A percentile compares a stretch with the other conserved stretches of the same genome.
phyloP scores from a whole-genome alignment of 768 basidiomycete species.

The Rubroboletus pulcherrimus region DNA sequence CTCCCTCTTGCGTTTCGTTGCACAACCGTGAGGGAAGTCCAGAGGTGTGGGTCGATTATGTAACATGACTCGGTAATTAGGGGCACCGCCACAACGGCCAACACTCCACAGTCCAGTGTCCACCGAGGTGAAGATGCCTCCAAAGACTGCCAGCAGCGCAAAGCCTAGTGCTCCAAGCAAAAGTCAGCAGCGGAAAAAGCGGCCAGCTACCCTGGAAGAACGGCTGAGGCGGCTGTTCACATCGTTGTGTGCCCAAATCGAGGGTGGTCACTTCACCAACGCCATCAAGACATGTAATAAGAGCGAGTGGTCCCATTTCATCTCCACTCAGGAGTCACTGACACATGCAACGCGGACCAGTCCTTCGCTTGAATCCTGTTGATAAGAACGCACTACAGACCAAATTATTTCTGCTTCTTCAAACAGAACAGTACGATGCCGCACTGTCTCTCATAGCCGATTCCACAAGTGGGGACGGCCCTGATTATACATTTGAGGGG shows the following conservation, averaged over 20 bases:
- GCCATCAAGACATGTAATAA: constrained; percentile 92
- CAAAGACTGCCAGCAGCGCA: constrained; percentile 8
- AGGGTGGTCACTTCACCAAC: constrained; percentile 82
- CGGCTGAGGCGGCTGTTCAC: constrained; percentile 61
- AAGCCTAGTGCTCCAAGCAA: constrained; percentile 7
- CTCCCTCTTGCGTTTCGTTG: neutral
- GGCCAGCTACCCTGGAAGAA: constrained; percentile 21
- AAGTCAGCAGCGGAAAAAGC: constrained; percentile 17
- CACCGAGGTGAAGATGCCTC: constrained; percentile 10
- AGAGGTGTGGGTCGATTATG: constrained; percentile 10
- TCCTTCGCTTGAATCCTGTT: constrained; percentile 61
- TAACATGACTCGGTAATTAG: constrained; percentile 24
- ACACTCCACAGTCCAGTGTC: too few species aligned
- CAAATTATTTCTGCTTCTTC: constrained; percentile 82
- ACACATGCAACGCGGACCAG: constrained; percentile 38
- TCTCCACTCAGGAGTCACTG: constrained; percentile 20
- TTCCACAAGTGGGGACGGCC: constrained; percentile 4
- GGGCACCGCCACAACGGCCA: constrained; percentile 11
- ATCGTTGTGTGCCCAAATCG: constrained; percentile 82
- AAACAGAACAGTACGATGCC: constrained; percentile 74
- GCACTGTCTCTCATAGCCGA: constrained; percentile 59
- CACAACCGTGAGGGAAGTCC: neutral
- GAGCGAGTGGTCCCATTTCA: constrained; percentile 48
- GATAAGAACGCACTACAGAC: constrained; percentile 76
- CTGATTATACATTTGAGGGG: constrained; percentile 53